These are phyloP conservation scores for Filobasidium floriforme DNA, from an alignment of 768 basidiomycete genomes.

Conservation along the genomic window DNA sequence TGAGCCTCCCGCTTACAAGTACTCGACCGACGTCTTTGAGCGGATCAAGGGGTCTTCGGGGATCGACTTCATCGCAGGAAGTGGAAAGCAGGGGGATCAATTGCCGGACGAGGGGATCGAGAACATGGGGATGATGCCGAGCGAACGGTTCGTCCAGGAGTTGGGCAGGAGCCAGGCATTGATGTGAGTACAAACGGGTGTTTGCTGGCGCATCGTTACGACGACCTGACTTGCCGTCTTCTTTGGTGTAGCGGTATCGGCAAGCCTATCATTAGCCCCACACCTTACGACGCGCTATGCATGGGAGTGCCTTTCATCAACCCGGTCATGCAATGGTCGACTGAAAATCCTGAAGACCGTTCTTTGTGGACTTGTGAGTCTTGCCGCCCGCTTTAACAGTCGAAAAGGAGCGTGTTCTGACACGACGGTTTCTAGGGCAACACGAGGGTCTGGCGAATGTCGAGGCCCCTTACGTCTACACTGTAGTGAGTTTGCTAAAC, in stretches of 20 bases:
- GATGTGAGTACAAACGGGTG: conserved; percentile 2
- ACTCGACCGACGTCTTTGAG: conserved; percentile 17
- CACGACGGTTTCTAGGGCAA: neutral
- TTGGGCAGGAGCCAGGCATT: conserved; percentile 24
- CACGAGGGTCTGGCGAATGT: neutral
- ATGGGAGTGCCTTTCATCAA: conserved; percentile 41
- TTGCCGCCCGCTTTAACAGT: conserved; percentile 19
- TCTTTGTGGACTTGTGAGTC: conserved; percentile 34
- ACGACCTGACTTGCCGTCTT: neutral
- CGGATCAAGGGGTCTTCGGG: conserved; percentile 11
- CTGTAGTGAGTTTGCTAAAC: neutral
- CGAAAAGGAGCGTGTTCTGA: neutral
- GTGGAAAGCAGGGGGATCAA: conserved; percentile 9
- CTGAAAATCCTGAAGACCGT: conserved; percentile 29
- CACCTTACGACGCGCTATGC: conserved; percentile 29
- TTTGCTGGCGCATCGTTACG: neutral
- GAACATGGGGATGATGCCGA: conserved; percentile 11
- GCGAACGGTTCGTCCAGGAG: neutral
- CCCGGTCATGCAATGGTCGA: conserved; percentile 32
- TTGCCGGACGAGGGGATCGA: conserved; percentile 14
- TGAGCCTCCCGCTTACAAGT: neutral
- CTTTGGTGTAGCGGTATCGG: conserved; percentile 19
- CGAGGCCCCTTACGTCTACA: conserved; percentile 13
- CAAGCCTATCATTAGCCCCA: conserved; percentile 22
- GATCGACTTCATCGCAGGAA: conserved; percentile 25